Evolutionary conservation across 352 stramenopile genomes (phyloP), one percentile per base, ranked within the genome.

Genomic region (Nothophytophthora sp.): DNA sequence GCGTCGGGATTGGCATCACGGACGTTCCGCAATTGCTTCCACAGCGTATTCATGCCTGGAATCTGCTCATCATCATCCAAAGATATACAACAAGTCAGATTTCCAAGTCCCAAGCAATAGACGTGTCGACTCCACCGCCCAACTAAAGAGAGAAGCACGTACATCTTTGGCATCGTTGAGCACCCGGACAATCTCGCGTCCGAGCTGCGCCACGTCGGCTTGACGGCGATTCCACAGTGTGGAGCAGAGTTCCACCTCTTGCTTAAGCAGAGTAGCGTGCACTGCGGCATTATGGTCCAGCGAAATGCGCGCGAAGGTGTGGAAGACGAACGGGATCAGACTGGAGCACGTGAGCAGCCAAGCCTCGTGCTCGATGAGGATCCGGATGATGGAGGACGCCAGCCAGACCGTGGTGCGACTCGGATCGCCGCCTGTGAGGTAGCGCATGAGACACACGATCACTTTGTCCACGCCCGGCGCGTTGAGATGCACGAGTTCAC

Each of bases 91-190:
- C 49, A 48, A n/a, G 24, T 33, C 12, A 22, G 6, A 18, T 28
- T 53, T 45, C 24, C 15, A 38, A 25, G 15, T 15, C 13, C 28
- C 19, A 25, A 38, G 27, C n/a, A 50, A 16, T 13, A 29, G 3
- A 38, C 23, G 19, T 16, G 13, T n/a, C 20, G 12, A 22, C 20
- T 15, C 25, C n/a, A 13, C 15, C 35, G n/a, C 16, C 13, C 35
- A 36, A 29, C 12, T 22, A 27, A 9, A 12, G 2, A 5, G 11
- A 32, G 1, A 13, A 24, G 5, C 2, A 57, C 76, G 40, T 58
- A 94, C 81, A 55, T 94, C 84, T 35, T 91, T 92, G 1, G 78
- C 76, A 33, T 95, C 81, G 25, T 85, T 90, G 10, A 91, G 60
- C 12, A 95, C 70, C 15, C 84, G 81, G 50, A 92, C 81, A 20